Conservation (phyloP, 345 rosid genomes). For the Eucalyptus marginata region DNA sequence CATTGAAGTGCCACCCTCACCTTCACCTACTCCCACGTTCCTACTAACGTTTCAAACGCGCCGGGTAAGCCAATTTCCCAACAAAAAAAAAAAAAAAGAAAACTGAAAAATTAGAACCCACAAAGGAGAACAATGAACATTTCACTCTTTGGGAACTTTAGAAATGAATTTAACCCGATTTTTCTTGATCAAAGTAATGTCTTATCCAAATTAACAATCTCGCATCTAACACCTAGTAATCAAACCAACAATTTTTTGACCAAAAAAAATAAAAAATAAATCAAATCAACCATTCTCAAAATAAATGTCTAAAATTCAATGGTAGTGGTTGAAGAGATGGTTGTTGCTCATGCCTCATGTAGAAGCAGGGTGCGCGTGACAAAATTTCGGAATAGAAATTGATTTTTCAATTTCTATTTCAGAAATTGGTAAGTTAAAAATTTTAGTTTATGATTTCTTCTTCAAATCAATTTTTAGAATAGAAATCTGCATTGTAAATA, state of each 20-base stretch:
- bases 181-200: neutral
- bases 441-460: too few species aligned
- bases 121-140: neutral
- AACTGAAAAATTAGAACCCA: neutral
- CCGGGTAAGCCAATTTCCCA: neutral
- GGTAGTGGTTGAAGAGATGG: neutral
- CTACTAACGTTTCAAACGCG: neutral
- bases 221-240: neutral
- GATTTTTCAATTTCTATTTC: too few species aligned
- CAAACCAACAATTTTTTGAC: neutral
- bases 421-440: too few species aligned
- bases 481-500: too few species aligned
- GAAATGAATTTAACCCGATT: neutral
- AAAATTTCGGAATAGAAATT: too few species aligned
- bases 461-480: too few species aligned
- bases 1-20: neutral
- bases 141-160: neutral
- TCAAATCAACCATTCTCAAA: neutral
- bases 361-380: too few species aligned
- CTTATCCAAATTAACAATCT: neutral
- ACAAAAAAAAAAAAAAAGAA: rapidly evolving
- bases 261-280: too few species aligned
- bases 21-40: neutral
- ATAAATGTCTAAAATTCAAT: neutral
- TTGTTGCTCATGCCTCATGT: neutral